Conservation (phyloP, 78 protist genomes). For the Dictyostelium purpureum region DNA sequence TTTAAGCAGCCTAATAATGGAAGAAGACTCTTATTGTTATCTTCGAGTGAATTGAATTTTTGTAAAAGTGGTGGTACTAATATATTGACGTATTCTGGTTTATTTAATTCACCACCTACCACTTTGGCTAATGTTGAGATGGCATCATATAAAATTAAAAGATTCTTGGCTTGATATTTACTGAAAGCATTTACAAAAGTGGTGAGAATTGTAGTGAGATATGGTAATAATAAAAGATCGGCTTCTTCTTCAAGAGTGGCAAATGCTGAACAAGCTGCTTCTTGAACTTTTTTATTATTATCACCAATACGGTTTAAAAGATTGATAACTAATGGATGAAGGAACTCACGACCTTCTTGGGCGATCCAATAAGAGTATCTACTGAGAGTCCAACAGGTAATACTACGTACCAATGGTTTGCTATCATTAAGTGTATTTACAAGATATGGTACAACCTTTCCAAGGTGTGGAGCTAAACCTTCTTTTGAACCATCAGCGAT, state of each 20-base stretch:
- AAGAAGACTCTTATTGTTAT: slow-evolving; percentile 79
- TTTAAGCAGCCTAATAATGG: slow-evolving; percentile 92
- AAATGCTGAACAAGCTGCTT: slow-evolving; percentile 93
- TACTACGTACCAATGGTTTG: slow-evolving; percentile 85
- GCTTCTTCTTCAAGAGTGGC: slow-evolving; percentile 92
- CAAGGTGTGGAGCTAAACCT: slow-evolving; percentile 76
- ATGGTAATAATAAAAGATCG: slow-evolving; percentile 42
- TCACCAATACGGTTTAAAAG: slow-evolving; percentile 85
- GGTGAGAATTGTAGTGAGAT: slow-evolving; percentile 63
- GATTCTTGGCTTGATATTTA: slow-evolving; percentile 88
- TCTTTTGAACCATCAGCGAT: slow-evolving; percentile 79
- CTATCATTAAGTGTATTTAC: slow-evolving; percentile 73
- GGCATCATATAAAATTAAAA: slow-evolving; percentile 90
- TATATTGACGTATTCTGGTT: slow-evolving; percentile 50
- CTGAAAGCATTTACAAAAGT: slow-evolving; percentile 82
- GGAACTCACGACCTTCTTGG: neutral
- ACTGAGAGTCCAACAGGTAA: slow-evolving; percentile 94
- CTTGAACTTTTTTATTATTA: slow-evolving; percentile 89
- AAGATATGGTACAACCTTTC: slow-evolving; percentile 74
- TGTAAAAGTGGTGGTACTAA: slow-evolving; percentile 88
- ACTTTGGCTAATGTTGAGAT: slow-evolving; percentile 87
- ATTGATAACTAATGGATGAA: slow-evolving; percentile 36
- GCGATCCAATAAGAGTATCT: slow-evolving; percentile 78
- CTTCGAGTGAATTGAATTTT: slow-evolving; percentile 78
- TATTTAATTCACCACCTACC: slow-evolving; percentile 82